Evolutionary conservation across 176 grass and related monocot species (phyloP), one percentile per base, ranked within the genome.

Genomic region (Zea luxurians): DNA sequence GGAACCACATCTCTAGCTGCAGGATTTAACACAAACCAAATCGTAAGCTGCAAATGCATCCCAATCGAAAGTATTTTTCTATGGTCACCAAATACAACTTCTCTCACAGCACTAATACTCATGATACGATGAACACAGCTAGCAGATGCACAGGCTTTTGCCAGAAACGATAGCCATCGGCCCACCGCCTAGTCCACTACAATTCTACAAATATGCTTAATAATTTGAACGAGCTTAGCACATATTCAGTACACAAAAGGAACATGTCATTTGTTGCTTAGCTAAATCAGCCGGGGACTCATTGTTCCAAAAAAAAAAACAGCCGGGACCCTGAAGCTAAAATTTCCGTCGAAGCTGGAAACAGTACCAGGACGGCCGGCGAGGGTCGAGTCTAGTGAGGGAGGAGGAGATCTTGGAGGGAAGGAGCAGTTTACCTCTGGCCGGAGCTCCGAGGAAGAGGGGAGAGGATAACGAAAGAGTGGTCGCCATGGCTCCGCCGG

Each of bases 381-480:
- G 13, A 35, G 45, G 41, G 11, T 45, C 50, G 18, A 4, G 0
- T 61, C 13, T 21, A 35, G 42, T 18, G 54, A 58, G 54, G 27
- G 27, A 18, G n/a, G 46, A 61, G 45, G 15, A 11, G 34, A 66
- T 42, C 21, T 13, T 62, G 69, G 52, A 79, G 69, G 13, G 18
- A 13, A 21, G 64, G 70, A 16, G 70, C 70, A 53, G 70, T 10
- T 50, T 88, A 89, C 87, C 87, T 85, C 65, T 85, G 50, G 71
- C 16, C 4, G 73, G 78, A 89, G 66, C 67, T 7, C 71, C 73
- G 41, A 85, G 48, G 83, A 83, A 80, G 66, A 85, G 49, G 18
- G 59, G 72, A 46, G 67, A 66, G 64, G 87, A 89, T 82, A 89
- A 85, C 36, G 72, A 85, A 78, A 82, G 87, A 20, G 83, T 52